Evolutionary conservation across 2,329 filamentous ascomycete species (phyloP).

Genomic region (Penicillium brasilianum): DNA sequence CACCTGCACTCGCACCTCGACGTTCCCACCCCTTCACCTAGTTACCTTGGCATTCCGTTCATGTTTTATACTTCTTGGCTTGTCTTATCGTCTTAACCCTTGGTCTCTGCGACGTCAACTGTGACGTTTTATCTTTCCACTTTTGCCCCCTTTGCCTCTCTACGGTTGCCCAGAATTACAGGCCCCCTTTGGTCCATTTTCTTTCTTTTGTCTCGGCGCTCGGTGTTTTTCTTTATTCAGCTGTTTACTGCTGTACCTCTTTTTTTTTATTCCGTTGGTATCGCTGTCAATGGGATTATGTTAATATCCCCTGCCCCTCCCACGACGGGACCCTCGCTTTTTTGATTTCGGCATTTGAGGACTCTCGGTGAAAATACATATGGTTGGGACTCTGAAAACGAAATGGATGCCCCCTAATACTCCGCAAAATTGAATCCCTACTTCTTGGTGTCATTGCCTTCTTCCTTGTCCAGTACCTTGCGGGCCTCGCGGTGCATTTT

Average conservation of each 20-base stretch:
- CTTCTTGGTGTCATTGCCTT: neutral
- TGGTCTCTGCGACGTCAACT: neutral
- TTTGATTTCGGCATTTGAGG: neutral
- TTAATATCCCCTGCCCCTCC: neutral
- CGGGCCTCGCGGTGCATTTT: no score
- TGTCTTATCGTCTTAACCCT: slow-evolving; percentile 2
- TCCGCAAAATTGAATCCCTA: slow-evolving; percentile 16
- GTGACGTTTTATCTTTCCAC: neutral
- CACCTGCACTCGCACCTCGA: slow-evolving; percentile 5
- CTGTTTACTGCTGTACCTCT: neutral
- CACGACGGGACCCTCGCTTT: neutral
- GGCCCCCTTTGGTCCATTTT: slow-evolving; percentile 22
- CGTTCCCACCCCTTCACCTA: neutral
- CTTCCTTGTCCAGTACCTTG: no score
- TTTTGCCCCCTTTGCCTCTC: neutral
- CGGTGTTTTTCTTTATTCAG: slow-evolving; percentile 19
- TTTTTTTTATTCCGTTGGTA: neutral
- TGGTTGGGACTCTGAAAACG: neutral
- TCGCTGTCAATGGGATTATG: neutral
- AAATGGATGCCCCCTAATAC: slow-evolving; percentile 14
- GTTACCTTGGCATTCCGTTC: slow-evolving; percentile 31
- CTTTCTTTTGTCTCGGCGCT: slow-evolving; percentile 22
- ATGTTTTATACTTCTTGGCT: slow-evolving; percentile 28
- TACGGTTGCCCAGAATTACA: slow-evolving; percentile 22
- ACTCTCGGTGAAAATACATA: neutral